Conservation (phyloP, 2,329 filamentous ascomycete species). For the Microsporum ferrugineum region DNA sequence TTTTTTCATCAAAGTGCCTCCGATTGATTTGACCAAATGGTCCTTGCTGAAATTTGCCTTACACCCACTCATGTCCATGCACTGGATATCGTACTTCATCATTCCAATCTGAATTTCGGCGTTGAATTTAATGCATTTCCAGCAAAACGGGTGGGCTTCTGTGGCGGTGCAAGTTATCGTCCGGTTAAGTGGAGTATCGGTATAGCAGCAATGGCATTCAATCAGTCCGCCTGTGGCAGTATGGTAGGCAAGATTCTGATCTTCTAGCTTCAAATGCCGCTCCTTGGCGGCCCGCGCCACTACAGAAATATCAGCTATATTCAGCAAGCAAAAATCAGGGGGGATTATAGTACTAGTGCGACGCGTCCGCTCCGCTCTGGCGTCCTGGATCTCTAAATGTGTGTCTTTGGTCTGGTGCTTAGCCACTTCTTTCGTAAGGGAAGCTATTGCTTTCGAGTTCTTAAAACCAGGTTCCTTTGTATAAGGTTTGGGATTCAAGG, state of each 20-base stretch:
- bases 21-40: slow-evolving; percentile 48
- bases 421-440: not conserved
- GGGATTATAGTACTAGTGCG: slow-evolving; percentile 10
- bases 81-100: slow-evolving; percentile 55
- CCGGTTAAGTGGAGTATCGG: slow-evolving; percentile 53
- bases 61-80: slow-evolving; percentile 61
- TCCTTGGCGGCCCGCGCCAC: not conserved
- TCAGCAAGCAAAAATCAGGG: not conserved
- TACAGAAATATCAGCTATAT: not conserved
- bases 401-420: slow-evolving; percentile 12
- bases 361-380: slow-evolving; percentile 18
- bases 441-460: not conserved
- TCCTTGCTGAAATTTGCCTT: slow-evolving; percentile 46
- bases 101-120: slow-evolving; percentile 59
- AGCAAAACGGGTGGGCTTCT: slow-evolving; percentile 56
- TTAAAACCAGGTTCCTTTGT: not conserved
- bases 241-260: slow-evolving; percentile 5
- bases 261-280: not conserved
- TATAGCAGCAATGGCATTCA: slow-evolving; percentile 66
- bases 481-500: not conserved
- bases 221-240: slow-evolving; percentile 18
- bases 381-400: slow-evolving; percentile 25
- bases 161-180: slow-evolving; percentile 57
- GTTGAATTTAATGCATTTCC: slow-evolving; percentile 50
- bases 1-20: slow-evolving; percentile 47